Conservation (phyloP, 2,329 filamentous ascomycete genomes). For the Madurella mycetomatis region DNA sequence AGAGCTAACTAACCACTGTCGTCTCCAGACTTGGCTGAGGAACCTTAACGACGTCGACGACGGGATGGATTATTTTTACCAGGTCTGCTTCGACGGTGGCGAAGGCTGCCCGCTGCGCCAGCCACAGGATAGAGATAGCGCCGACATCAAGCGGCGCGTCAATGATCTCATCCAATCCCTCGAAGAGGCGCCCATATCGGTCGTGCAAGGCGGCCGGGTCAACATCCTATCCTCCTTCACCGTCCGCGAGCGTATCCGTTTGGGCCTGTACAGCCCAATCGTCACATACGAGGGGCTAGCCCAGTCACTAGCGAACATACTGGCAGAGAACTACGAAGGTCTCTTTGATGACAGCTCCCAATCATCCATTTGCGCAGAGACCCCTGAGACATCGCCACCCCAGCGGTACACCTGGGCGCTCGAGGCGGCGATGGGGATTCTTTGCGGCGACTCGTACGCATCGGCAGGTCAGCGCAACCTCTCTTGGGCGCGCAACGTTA, state of each 20-base stretch:
- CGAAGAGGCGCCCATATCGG: slow-evolving; percentile 1
- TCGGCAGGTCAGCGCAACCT: slow-evolving; percentile 1
- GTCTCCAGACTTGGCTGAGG: background rate
- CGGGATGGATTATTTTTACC: slow-evolving; percentile 10
- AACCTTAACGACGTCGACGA: slow-evolving; percentile 7
- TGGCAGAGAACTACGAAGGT: slow-evolving; percentile 8
- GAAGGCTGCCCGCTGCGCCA: slow-evolving; percentile 5
- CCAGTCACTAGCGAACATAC: background rate
- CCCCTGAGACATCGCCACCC: background rate
- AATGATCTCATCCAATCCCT: slow-evolving; percentile 1
- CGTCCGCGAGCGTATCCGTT: slow-evolving; percentile 8
- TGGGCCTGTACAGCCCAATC: slow-evolving; percentile 12
- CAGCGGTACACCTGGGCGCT: background rate
- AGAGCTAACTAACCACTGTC: background rate
- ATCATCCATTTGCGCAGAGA: background rate
- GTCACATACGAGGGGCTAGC: background rate
- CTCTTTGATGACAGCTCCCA: slow-evolving; percentile 2
- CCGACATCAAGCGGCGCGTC: slow-evolving; percentile 7
- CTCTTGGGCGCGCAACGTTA: slow-evolving; percentile 1
- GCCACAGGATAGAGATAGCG: background rate
- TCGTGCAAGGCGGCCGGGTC: slow-evolving; percentile 5
- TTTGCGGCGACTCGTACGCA: slow-evolving; percentile 16
- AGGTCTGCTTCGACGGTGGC: slow-evolving; percentile 13
- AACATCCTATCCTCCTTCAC: slow-evolving; percentile 5
- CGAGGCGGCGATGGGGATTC: slow-evolving; percentile 5